These are phyloP conservation scores for Paramecium caudatum DNA, from an alignment of 73 alveolate species.

Conservation along the genomic window DNA sequence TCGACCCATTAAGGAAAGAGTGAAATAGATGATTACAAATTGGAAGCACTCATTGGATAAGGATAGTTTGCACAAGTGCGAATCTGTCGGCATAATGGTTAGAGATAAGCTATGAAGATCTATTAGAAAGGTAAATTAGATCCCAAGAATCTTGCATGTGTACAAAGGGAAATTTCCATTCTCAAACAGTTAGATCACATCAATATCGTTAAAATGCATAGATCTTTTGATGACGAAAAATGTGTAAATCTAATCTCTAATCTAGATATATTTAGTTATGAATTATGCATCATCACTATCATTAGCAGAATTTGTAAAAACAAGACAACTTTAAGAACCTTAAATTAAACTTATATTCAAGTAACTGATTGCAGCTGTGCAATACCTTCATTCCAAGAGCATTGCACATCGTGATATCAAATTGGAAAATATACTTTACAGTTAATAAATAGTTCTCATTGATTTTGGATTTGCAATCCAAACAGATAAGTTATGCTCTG, in stretches of 20 bases:
- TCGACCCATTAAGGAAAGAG: too few species aligned
- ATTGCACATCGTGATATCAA: constrained; percentile 51
- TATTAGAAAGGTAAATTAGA: constrained; percentile 22
- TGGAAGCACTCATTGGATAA: constrained; percentile 39
- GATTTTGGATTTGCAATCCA: constrained; percentile 63
- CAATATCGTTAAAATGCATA: constrained; percentile 2
- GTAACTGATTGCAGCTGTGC: constrained; percentile 33
- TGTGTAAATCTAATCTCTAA: background rate
- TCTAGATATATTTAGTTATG: constrained; percentile 3
- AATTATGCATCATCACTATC: constrained; percentile 57
- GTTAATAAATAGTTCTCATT: constrained; percentile 50
- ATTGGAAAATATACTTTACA: constrained; percentile 52
- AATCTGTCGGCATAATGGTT: constrained; percentile 23
- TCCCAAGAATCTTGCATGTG: background rate
- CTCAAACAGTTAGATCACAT: background rate
- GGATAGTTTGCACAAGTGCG: constrained; percentile 67
- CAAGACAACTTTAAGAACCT: background rate
- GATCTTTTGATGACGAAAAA: constrained; percentile 49
- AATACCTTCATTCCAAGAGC: constrained; percentile 4
- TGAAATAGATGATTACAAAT: constrained; percentile 14
- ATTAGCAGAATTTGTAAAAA: constrained; percentile 47
- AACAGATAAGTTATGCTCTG: constrained; percentile 11
- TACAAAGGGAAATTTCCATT: constrained; percentile 1
- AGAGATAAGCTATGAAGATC: constrained; percentile 52
- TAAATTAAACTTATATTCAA: constrained; percentile 49